phyloP scores from a whole-genome alignment of 495 filamentous ascomycete species.

The Eremomyces bilateralis region DNA sequence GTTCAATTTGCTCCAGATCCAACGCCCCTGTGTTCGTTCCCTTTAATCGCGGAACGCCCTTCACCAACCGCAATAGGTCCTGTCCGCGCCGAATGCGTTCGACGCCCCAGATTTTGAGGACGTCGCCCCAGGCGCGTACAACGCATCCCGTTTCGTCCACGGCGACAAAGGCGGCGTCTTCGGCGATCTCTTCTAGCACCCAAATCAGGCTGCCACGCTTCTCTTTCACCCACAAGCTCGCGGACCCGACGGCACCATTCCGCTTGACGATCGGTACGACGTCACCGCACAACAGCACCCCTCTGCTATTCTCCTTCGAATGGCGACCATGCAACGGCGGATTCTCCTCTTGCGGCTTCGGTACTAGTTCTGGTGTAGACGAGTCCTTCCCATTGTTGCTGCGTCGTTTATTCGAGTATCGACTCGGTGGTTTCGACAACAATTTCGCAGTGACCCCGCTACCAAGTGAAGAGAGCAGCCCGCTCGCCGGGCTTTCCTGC shows the following conservation, averaged over 20 bases:
- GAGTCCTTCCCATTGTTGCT: slow-evolving; percentile 58
- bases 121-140: slow-evolving; percentile 40
- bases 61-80: slow-evolving; percentile 53
- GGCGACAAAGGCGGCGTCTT: slow-evolving; percentile 59
- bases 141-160: slow-evolving; percentile 56
- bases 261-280: slow-evolving; percentile 93
- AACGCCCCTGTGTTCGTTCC: slow-evolving; percentile 37
- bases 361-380: too few species aligned
- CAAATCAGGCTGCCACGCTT: slow-evolving; percentile 85
- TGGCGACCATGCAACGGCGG: slow-evolving; percentile 28
- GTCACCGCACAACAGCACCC: slow-evolving; percentile 85
- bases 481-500: slow-evolving; percentile 22
- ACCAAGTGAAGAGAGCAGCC: slow-evolving; percentile 34
- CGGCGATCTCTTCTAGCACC: slow-evolving; percentile 93
- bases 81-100: slow-evolving; percentile 39
- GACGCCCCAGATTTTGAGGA: slow-evolving; percentile 61
- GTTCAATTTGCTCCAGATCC: slow-evolving; percentile 45
- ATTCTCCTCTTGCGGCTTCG: slow-evolving; percentile 18
- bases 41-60: slow-evolving; percentile 54
- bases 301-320: slow-evolving; percentile 53
- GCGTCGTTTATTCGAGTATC: slow-evolving; percentile 26
- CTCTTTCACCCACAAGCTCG: slow-evolving; percentile 96
- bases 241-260: slow-evolving; percentile 74
- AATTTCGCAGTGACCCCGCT: slow-evolving; percentile 71
- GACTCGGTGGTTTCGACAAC: slow-evolving; percentile 69